Base-by-base conservation (phyloP, 129 eudicot species). In the Tagetes patula region DNA sequence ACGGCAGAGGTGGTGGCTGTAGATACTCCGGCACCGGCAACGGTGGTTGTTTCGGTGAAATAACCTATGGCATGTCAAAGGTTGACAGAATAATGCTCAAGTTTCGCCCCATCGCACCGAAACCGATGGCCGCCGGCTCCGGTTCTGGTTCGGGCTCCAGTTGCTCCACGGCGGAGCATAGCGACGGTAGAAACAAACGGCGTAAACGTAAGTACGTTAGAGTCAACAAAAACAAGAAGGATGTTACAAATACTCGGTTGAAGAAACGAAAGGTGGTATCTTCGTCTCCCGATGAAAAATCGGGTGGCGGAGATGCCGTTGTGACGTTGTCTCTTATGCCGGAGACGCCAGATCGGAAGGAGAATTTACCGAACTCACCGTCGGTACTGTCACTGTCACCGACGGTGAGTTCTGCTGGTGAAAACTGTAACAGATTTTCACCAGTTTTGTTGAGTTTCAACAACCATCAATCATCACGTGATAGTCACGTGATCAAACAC, bases 101-200 rank as follows among this genome's bases (percentile, higher is more conserved):
- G 61, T 90, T 78, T 65, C 70, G 98, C 65, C 98, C 96, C 6
- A 93, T 93, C 12, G 98, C 96, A 0, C 98, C 98, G 3, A 93
- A 93, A 69, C 98, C 98, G 5, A 81, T 76, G 2, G 36, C 79
- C 9, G 76, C 73, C 4, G 84, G 83, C 30, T 79, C 90, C 30
- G 85, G 86, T 3, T 78, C 73, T 3, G 84, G 83, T 30, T 79
- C 90, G 27, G 85, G 86, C 2, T 78, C 82, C 32, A 78, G 82
- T 30, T 52, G 52, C 77, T 83, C 80, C 30, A 81, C 87, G 40
- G 11, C 55, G 67, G 85, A 81, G 5, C 64, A 63, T 42, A 49
- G 61, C 62, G 78, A 79, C 27, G 32, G 65, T 6, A 71, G 75
- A 63, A 5, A 42, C 1, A 77, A 72, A 0, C 66, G 89, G 4